Base-by-base conservation (phyloP, 2,329 filamentous ascomycete genomes). In the Microdochium nivale region DNA sequence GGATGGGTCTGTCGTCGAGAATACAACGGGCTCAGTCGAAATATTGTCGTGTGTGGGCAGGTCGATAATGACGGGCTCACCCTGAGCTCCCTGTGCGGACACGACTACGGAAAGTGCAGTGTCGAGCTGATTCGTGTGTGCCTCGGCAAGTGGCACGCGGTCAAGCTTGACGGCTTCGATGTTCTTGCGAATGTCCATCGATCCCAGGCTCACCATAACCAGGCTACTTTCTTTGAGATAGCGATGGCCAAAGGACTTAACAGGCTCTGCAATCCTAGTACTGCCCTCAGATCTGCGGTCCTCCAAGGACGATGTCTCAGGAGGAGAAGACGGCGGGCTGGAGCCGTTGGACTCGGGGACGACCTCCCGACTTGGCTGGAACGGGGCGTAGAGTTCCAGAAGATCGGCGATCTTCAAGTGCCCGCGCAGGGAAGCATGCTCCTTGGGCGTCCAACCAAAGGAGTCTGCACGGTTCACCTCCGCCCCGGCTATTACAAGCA, bases 161-260 rank as follows among this genome's bases (percentile, higher is more conserved):
- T 97, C 94, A 23, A 99, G 77, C 57, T 83, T 88, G 47, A 99
- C 91, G 0, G 92, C 84, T 47, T 89, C 82, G 4, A 86, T 73
- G 32, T 82, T 79, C 69, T 94, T 96, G 51, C 90, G 83, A 71
- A 88, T 88, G 64, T 99, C 94, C 88, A 96, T 96, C 0, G 89
- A 92, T 0, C 94, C 94, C 9, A 99, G 74, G 62, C 90, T 96
- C 60, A 99, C 91, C 48, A 97, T 76, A 3, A 99, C 81, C 75
- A 99, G 84, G 56, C 88, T 88, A 61, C 95, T 86, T 49, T 95
- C 83, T 19, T 84, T 95, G 49, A 99, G 78, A 69, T 97, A 99
- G 51, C 92, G 84, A 74, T 99, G 94, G 52, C 94, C 94, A 67
- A 97, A 99, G 1, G 90, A 88, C 70, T 97, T 97, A 57, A 97